A percentile compares a stretch with the other conserved stretches of the same genome.
These are phyloP conservation scores for Candida tetrigidarum DNA, from an alignment of 1,139 yeast genomes.

Conservation along the genomic window DNA sequence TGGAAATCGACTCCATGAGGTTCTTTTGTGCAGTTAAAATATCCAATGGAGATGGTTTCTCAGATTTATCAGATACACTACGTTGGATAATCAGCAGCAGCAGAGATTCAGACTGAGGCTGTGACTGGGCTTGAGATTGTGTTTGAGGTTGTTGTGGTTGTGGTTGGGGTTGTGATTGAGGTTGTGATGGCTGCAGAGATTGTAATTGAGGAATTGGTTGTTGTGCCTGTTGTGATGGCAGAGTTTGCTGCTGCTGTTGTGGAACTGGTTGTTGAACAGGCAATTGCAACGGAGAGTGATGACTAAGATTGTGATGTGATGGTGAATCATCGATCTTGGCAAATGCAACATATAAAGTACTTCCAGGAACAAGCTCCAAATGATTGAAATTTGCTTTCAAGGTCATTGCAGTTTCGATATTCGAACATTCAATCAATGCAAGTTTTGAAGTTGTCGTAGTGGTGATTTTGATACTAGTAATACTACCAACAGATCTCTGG, in stretches of 20 bases:
- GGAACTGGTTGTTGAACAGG: slow-evolving; percentile 2
- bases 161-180: slow-evolving; percentile 1
- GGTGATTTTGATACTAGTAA: slow-evolving; percentile 57
- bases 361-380: slow-evolving; percentile 79
- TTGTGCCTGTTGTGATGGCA: no score
- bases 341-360: slow-evolving; percentile 65
- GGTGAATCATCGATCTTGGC: slow-evolving; percentile 54
- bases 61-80: slow-evolving; percentile 13
- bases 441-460: slow-evolving; percentile 41
- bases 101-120: background rate
- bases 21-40: slow-evolving; percentile 28
- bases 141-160: background rate
- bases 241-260: no score
- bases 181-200: background rate
- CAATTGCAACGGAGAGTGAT: background rate
- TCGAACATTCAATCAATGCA: slow-evolving; percentile 76
- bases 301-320: slow-evolving; percentile 6
- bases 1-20: slow-evolving; percentile 27
- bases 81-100: slow-evolving; percentile 4
- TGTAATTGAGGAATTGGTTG: background rate
- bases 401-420: slow-evolving; percentile 74
- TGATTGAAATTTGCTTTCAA: slow-evolving; percentile 81
- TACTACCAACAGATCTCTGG: slow-evolving; percentile 28
- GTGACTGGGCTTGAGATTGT: background rate
- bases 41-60: slow-evolving; percentile 28